Evolutionary conservation across 768 basidiomycete species (phyloP).

Genomic region (Boletus insuetus): DNA sequence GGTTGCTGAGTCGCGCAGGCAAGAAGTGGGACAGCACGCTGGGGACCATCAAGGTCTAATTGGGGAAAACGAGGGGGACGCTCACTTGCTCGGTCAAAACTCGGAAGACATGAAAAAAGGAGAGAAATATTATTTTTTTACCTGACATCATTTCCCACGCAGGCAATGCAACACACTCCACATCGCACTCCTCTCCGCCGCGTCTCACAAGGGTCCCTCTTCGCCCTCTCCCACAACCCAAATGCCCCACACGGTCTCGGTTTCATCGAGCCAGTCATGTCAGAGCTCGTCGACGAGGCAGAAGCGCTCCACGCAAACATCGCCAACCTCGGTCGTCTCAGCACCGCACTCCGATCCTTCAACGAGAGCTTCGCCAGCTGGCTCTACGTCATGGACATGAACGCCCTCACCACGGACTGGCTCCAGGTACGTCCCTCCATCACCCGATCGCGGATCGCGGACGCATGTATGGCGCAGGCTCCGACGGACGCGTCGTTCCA

Average conservation of each 20-base stretch:
- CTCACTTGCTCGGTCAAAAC: too few relatives aligned
- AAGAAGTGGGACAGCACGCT: slow-evolving; percentile 35
- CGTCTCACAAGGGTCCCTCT: slow-evolving; percentile 89
- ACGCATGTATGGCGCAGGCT: slow-evolving; percentile 38
- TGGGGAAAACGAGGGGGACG: not conserved
- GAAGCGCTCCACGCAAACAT: slow-evolving; percentile 77
- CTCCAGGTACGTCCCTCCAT: slow-evolving; percentile 52
- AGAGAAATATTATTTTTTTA: slow-evolving; percentile 1
- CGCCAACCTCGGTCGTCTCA: slow-evolving; percentile 66
- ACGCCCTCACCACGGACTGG: slow-evolving; percentile 92
- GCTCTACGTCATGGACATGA: slow-evolving; percentile 92
- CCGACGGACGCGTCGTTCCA: slow-evolving; percentile 59
- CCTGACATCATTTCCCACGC: slow-evolving; percentile 15
- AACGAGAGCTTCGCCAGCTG: slow-evolving; percentile 93
- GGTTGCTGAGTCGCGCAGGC: slow-evolving; percentile 37
- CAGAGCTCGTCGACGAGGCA: slow-evolving; percentile 86
- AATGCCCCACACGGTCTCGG: slow-evolving; percentile 82
- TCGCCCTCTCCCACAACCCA: slow-evolving; percentile 71
- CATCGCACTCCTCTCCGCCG: slow-evolving; percentile 84
- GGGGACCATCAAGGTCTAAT: slow-evolving; percentile 32
- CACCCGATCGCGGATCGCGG: not conserved
- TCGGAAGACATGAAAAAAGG: too few relatives aligned
- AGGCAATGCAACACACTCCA: slow-evolving; percentile 23
- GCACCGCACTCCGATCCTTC: slow-evolving; percentile 76
- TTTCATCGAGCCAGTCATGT: slow-evolving; percentile 79